These are phyloP conservation scores for Lasiodiplodia hormozganensis DNA, from an alignment of 2,329 filamentous ascomycete species.

Conservation along the genomic window DNA sequence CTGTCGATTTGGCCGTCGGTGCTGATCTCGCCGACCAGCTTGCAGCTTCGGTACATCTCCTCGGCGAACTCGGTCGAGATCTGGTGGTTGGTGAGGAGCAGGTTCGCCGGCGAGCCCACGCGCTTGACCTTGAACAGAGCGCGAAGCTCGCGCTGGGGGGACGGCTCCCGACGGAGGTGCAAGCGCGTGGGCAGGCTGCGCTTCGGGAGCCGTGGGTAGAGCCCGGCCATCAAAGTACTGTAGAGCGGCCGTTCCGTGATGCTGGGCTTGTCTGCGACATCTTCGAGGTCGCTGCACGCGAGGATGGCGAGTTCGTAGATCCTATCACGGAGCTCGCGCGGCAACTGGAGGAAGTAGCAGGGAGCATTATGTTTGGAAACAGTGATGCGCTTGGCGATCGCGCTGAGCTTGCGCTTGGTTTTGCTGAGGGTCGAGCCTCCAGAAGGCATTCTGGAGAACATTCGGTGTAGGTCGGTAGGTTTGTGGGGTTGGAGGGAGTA, in stretches of 20 bases:
- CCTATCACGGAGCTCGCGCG: not conserved
- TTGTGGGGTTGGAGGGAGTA: not conserved
- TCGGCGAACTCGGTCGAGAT: not conserved
- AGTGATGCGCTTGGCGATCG: not conserved
- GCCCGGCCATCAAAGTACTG: not conserved
- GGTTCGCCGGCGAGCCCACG: not conserved
- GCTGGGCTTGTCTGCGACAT: not conserved
- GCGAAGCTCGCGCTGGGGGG: not conserved
- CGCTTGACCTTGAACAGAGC: too few relatives aligned
- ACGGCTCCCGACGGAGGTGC: too few relatives aligned
- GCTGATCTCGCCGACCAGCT: not conserved
- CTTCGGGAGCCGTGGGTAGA: not conserved
- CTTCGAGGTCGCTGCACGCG: not conserved
- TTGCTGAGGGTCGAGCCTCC: not conserved
- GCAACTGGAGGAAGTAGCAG: not conserved
- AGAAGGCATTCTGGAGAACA: not conserved
- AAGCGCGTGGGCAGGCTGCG: not conserved
- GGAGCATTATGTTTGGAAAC: not conserved
- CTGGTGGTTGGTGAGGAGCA: constrained; percentile 10
- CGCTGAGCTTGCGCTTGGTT: not conserved
- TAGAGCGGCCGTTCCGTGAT: not conserved
- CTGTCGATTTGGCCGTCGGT: not conserved
- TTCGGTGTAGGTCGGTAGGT: not conserved
- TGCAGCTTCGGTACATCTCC: not conserved
- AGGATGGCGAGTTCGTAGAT: constrained; percentile 5